These are phyloP conservation scores for Pseudonitzschia multiseries DNA, from an alignment of 108 stramenopile species.

Conservation along the genomic window DNA sequence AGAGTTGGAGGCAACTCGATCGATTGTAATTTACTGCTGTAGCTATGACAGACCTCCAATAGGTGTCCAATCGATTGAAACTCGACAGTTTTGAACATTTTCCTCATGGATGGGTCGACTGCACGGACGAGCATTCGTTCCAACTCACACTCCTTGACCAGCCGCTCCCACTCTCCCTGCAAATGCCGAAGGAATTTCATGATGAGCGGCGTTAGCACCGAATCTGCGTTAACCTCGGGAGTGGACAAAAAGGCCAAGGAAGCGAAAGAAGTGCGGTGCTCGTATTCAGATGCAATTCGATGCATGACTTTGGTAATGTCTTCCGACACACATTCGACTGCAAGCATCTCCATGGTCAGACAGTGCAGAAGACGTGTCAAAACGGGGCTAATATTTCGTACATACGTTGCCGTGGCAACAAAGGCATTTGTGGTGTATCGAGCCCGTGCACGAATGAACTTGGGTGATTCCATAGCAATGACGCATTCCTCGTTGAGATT, in stretches of 20 bases:
- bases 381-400: slow-evolving; percentile 53
- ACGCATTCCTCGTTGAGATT: slow-evolving; percentile 65
- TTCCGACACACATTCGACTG: slow-evolving; percentile 65
- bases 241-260: slow-evolving; percentile 83
- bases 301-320: slow-evolving; percentile 58
- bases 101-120: slow-evolving; percentile 59
- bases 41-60: slow-evolving; percentile 75
- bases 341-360: slow-evolving; percentile 74
- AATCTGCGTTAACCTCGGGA: slow-evolving; percentile 74
- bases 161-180: slow-evolving; percentile 52
- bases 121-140: slow-evolving; percentile 63
- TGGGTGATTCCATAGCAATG: slow-evolving; percentile 69
- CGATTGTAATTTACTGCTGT: slow-evolving; percentile 57
- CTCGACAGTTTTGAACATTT: slow-evolving; percentile 71
- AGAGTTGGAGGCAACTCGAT: slow-evolving; percentile 65
- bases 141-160: slow-evolving; percentile 64
- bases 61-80: slow-evolving; percentile 83
- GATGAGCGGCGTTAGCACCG: slow-evolving; percentile 64
- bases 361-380: slow-evolving; percentile 60
- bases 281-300: slow-evolving; percentile 73
- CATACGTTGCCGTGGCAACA: slow-evolving; percentile 53
- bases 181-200: slow-evolving; percentile 68
- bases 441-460: slow-evolving; percentile 62
- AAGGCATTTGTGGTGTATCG: slow-evolving; percentile 54
- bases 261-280: slow-evolving; percentile 80